phyloP scores from a whole-genome alignment of 1,284 basidiomycete genomes.

The Peniophora sp. region DNA sequence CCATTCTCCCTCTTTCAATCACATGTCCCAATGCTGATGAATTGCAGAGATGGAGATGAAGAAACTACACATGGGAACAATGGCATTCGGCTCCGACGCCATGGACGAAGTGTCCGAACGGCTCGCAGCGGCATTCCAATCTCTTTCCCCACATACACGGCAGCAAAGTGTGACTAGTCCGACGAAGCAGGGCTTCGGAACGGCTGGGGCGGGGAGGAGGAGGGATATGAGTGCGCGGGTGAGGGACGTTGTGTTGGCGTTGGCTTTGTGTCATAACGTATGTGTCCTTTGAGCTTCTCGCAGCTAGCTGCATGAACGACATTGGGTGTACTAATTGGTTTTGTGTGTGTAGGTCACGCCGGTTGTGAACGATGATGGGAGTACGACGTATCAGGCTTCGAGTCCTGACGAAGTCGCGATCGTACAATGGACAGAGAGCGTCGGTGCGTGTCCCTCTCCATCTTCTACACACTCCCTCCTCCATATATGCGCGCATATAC shows the following conservation, averaged over 20 bases:
- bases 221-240: slow-evolving; percentile 94
- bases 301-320: background rate
- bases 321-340: no score
- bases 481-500: no score
- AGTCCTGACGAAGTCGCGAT: slow-evolving; percentile 99
- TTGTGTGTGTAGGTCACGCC: slow-evolving; percentile 73
- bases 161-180: no score
- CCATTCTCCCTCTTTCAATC: background rate
- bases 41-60: slow-evolving; percentile 94
- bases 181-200: no score
- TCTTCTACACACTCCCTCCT: no score
- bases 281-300: slow-evolving; percentile 12
- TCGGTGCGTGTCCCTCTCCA: slow-evolving; percentile 31
- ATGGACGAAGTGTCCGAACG: slow-evolving; percentile 98
- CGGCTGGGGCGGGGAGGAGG: slow-evolving; percentile 54
- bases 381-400: slow-evolving; percentile 94
- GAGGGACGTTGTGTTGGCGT: slow-evolving; percentile 88
- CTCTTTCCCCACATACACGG: background rate
- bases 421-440: slow-evolving; percentile 95
- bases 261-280: slow-evolving; percentile 96
- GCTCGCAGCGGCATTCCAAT: slow-evolving; percentile 56
- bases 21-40: slow-evolving; percentile 1
- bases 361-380: slow-evolving; percentile 88
- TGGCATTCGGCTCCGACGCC: slow-evolving; percentile 92
- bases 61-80: slow-evolving; percentile 97